Conservation (phyloP, 768 basidiomycete species). For the Boletus pseudopeckii region DNA sequence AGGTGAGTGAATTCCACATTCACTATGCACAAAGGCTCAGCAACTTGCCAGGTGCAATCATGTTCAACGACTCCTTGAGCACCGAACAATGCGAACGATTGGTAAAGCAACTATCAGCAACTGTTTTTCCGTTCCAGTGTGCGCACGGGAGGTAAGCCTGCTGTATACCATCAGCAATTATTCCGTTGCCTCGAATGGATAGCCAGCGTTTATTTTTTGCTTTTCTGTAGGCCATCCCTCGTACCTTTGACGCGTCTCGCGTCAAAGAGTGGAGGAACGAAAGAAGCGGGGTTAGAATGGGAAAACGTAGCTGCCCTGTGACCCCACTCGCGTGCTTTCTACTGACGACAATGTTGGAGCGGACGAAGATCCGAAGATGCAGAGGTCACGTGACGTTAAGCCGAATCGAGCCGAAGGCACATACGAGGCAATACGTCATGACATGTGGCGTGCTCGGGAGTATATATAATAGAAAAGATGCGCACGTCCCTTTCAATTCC, state of each 20-base stretch:
- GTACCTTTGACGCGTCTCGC: slow-evolving; percentile 43
- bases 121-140: slow-evolving; percentile 89
- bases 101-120: slow-evolving; percentile 61
- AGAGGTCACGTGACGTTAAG: slow-evolving; percentile 30
- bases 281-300: slow-evolving; percentile 22
- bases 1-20: slow-evolving; percentile 48
- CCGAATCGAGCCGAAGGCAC: slow-evolving; percentile 12
- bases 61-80: slow-evolving; percentile 87
- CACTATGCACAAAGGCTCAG: not conserved
- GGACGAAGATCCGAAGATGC: not conserved
- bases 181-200: not conserved
- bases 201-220: not conserved
- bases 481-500: not conserved
- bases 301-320: slow-evolving; percentile 19
- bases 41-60: slow-evolving; percentile 73
- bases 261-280: slow-evolving; percentile 8
- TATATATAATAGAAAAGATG: slow-evolving; percentile 22
- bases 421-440: slow-evolving; percentile 24
- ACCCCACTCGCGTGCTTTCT: not conserved
- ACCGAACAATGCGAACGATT: slow-evolving; percentile 66
- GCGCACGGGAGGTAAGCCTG: slow-evolving; percentile 79
- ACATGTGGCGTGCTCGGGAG: slow-evolving; percentile 12
- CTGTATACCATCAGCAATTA: not conserved
- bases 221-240: slow-evolving; percentile 46
- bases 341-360: not conserved